Percentiles rank a stretch among this genome's conserved stretches.
Evolutionary conservation across 352 stramenopile species (phyloP).

Genomic region (Chrysophaeum taylorii): DNA sequence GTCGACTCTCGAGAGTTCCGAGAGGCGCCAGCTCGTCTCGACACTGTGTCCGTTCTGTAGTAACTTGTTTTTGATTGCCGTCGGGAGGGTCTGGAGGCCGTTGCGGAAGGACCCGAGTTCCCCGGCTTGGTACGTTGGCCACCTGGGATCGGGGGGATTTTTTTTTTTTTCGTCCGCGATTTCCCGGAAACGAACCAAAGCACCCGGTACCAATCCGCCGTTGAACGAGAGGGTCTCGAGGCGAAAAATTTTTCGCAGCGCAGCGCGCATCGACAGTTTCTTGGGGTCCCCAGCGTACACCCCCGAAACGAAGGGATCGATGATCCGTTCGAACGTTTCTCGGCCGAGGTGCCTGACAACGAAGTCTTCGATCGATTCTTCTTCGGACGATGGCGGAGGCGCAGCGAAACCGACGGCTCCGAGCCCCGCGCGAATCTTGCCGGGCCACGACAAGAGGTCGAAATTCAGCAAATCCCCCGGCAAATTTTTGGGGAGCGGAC

Average conservation of each 20-base stretch:
- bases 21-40: conserved; percentile 44
- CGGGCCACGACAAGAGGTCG: conserved; percentile 58
- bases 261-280: conserved; percentile 56
- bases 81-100: conserved; percentile 43
- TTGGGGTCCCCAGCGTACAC: conserved; percentile 68
- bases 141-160: conserved; percentile 6
- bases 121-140: conserved; percentile 26
- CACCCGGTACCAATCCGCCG: conserved; percentile 16
- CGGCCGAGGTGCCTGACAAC: conserved; percentile 59
- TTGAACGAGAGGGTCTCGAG: conserved; percentile 11
- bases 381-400: conserved; percentile 18
- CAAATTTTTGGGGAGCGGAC: conserved; percentile 45
- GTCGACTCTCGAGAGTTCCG: conserved; percentile 35
- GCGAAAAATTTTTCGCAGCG: conserved; percentile 55
- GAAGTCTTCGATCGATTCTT: conserved; percentile 45
- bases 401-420: conserved; percentile 50
- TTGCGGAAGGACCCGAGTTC: conserved; percentile 33
- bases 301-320: conserved; percentile 69
- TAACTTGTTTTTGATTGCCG: conserved; percentile 33
- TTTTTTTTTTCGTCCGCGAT: conserved; percentile 6
- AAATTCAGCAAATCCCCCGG: neutral
- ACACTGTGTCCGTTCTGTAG: conserved; percentile 36
- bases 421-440: conserved; percentile 56
- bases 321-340: conserved; percentile 58
- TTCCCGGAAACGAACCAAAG: conserved; percentile 17